Percentiles rank a stretch among this genome's conserved stretches.
Evolutionary conservation across 1,284 basidiomycete genomes (phyloP).

Genomic region (Trametes versicolor): DNA sequence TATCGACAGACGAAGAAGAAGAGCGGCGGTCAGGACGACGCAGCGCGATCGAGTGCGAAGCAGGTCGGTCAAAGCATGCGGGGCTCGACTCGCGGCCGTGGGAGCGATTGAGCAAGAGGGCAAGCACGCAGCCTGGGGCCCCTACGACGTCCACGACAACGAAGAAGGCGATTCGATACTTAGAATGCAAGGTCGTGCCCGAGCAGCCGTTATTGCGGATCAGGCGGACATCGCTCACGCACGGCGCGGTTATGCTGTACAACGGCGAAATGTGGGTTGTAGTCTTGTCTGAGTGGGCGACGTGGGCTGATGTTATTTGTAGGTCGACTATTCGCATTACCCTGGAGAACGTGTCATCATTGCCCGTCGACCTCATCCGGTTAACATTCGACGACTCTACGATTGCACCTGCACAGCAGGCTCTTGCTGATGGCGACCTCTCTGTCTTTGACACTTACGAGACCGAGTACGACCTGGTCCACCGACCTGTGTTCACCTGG

Average conservation of each 20-base stretch:
- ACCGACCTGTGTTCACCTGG: constrained; percentile 87
- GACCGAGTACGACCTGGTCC: constrained; percentile 84
- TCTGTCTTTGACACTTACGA: constrained; percentile 91
- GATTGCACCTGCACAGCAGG: constrained; percentile 76
- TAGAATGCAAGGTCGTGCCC: constrained; percentile 84
- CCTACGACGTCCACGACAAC: constrained; percentile 46
- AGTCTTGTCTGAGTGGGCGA: background rate
- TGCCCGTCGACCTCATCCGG: constrained; percentile 87
- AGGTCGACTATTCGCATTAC: constrained; percentile 87
- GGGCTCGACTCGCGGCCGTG: constrained; percentile 76
- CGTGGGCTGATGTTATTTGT: constrained; percentile 17
- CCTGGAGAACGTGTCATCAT: constrained; percentile 85
- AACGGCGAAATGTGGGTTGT: constrained; percentile 83
- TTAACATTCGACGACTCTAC: constrained; percentile 92
- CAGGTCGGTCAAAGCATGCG: constrained; percentile 72
- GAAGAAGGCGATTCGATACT: constrained; percentile 54
- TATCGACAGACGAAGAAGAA: constrained; percentile 79
- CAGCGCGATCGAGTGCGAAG: constrained; percentile 69
- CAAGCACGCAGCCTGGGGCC: constrained; percentile 43
- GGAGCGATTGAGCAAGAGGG: constrained; percentile 56
- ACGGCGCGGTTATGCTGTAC: constrained; percentile 93
- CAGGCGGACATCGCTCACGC: constrained; percentile 86
- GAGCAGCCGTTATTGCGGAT: constrained; percentile 90
- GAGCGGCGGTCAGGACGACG: constrained; percentile 65
- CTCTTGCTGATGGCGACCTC: constrained; percentile 82